phyloP scores from a whole-genome alignment of 306 rosid genomes.

The Vicia faba region DNA sequence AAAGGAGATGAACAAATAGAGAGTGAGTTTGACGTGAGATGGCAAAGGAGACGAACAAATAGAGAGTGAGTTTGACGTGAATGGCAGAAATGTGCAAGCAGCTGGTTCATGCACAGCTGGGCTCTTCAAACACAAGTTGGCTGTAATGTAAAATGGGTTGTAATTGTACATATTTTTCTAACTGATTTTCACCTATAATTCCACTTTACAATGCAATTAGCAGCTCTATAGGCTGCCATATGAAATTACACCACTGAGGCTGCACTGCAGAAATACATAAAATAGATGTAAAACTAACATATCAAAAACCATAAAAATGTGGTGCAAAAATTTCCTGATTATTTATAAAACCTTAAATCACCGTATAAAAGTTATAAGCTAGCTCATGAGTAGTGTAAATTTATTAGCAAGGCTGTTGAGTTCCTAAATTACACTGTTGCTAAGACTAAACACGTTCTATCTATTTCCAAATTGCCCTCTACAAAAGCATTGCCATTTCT shows the following conservation, averaged over 20 bases:
- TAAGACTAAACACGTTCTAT: conserved; percentile 1
- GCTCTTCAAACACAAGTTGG: neutral
- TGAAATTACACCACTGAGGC: no score
- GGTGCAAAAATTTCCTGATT: neutral
- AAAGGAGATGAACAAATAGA: no score
- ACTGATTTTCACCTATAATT: neutral
- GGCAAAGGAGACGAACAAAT: no score
- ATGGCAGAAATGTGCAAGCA: neutral
- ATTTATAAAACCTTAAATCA: conserved; percentile 13
- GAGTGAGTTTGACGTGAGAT: no score
- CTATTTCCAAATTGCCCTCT: conserved; percentile 26
- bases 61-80: no score
- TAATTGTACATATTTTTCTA: neutral
- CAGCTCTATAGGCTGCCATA: neutral
- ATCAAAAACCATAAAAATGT: neutral
- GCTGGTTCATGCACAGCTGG: neutral
- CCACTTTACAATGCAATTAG: neutral
- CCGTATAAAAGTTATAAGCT: conserved; percentile 7
- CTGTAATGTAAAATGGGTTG: neutral
- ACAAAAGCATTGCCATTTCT: neutral
- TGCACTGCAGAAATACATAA: neutral
- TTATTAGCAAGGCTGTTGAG: conserved; percentile 20
- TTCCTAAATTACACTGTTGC: conserved; percentile 14
- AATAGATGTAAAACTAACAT: neutral
- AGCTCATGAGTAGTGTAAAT: conserved; percentile 7